Conservation (phyloP, 192 early-diverging fungal species). For the Cetraspora pellucida region DNA sequence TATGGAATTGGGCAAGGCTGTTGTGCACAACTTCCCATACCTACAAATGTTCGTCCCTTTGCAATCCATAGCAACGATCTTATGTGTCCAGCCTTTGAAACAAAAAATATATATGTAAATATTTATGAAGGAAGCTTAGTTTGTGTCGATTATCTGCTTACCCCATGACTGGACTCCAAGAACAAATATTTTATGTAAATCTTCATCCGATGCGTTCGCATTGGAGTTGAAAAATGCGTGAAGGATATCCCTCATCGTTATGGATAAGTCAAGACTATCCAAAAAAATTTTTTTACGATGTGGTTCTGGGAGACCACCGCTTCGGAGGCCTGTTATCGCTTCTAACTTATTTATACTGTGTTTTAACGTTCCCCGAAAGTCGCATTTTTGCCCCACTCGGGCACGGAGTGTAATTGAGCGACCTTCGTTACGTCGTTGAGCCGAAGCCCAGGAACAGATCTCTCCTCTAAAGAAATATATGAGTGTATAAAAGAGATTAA, state of each 20-base stretch:
- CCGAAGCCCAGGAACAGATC: slow-evolving; percentile 36
- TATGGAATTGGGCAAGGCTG: slow-evolving; percentile 19
- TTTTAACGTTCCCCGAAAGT: slow-evolving; percentile 35
- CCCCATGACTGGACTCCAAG: slow-evolving; percentile 37
- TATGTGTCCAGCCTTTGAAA: slow-evolving; percentile 26
- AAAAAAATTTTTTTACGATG: slow-evolving; percentile 36
- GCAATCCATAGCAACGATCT: slow-evolving; percentile 32
- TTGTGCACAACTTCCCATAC: slow-evolving; percentile 22
- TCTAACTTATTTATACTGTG: slow-evolving; percentile 36
- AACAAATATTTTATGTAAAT: slow-evolving; percentile 35
- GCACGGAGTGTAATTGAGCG: slow-evolving; percentile 28
- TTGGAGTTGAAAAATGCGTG: slow-evolving; percentile 31
- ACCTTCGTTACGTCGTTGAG: slow-evolving; percentile 35
- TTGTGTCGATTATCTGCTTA: slow-evolving; percentile 35
- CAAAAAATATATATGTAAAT: not conserved
- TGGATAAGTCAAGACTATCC: slow-evolving; percentile 13
- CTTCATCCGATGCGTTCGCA: slow-evolving; percentile 24
- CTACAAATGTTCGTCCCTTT: slow-evolving; percentile 32
- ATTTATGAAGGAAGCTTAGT: not conserved
- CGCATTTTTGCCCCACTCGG: slow-evolving; percentile 35
- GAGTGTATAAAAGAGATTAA: not conserved
- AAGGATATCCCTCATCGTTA: slow-evolving; percentile 35
- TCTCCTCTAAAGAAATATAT: slow-evolving; percentile 36
- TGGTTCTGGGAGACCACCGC: slow-evolving; percentile 37
- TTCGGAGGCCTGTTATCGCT: slow-evolving; percentile 35